Percentiles rank a stretch among this genome's conserved stretches.
Conservation (phyloP, 2,329 filamentous ascomycete genomes). For the Ascochyta pisi region DNA sequence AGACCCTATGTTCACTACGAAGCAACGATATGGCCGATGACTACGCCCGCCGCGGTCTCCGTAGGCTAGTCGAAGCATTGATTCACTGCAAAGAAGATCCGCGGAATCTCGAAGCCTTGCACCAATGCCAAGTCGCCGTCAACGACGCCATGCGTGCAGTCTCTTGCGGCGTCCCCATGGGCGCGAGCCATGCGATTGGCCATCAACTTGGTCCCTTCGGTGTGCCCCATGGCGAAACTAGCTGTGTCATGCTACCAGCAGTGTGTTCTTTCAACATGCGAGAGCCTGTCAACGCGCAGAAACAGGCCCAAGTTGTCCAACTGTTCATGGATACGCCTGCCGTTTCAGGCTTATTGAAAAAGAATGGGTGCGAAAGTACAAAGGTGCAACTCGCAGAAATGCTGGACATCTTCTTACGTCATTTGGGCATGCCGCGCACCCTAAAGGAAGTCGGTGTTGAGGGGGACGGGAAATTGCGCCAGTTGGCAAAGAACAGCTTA, state of each 20-base stretch:
- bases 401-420: conserved; percentile 1
- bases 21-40: neutral
- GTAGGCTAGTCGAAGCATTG: neutral
- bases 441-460: neutral
- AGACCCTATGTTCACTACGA: neutral
- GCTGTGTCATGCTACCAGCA: conserved; percentile 1
- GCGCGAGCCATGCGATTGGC: neutral
- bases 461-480: neutral
- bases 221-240: neutral
- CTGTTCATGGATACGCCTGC: neutral
- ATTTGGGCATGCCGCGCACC: conserved; percentile 1
- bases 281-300: neutral
- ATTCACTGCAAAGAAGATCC: neutral
- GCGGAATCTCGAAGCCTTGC: neutral
- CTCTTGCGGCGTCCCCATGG: neutral
- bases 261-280: neutral
- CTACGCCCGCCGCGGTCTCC: neutral
- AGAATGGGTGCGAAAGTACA: neutral
- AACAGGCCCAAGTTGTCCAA: conserved; percentile 1
- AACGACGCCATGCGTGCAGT: neutral
- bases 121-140: neutral
- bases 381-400: neutral
- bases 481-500: conserved; percentile 1
- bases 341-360: neutral
- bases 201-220: neutral